Base-by-base conservation (phyloP, 208 protist genomes). In the Strigomonas culicis region DNA sequence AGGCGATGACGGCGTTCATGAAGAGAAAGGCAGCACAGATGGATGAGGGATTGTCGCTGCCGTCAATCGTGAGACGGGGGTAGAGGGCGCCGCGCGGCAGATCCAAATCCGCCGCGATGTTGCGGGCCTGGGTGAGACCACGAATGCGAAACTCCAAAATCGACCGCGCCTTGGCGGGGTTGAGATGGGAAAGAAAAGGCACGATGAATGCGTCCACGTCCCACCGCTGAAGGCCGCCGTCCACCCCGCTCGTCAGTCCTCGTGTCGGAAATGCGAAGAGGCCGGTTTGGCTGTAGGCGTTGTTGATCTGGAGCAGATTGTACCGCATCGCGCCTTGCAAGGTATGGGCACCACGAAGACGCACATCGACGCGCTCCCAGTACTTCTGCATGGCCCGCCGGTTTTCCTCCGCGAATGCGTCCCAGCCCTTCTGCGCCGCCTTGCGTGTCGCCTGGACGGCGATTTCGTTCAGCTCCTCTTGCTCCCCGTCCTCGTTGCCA, bases 141-240 rank as follows among this genome's bases (percentile, higher is more conserved):
- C 82, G 63, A 58, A 94, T 86, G 55, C 92, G 87, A 58, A 97
- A 97, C 63, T 91, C 73, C 53, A 97, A 61, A 59, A 97, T 62
- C 28, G 79, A 65, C 2, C 87, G 80, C 34, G 89, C 89, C 34
- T 75, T 80, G 39, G 82, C 65, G 0, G 92, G 92, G 31, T 77
- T 79, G n/a, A 78, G 71, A 73, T 97, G 88, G 15, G 86, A 66
- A 59, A 97, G 82, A 39, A 89, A 91, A 0, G 92, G 92, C 30
- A 95, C 63, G 39, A 95, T 77, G 44, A 95, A 70, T 19, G 87
- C 86, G 43, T 97, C 92, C 25, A 94, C 84, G 55, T 95, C 92
- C 90, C 92, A 97, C 61, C 89, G 79, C 49, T 95, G 84, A 34
- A 87, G 75, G 10, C 89, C 92, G 28, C 79, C 72, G 44, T 84